These are phyloP conservation scores for Neckera pumila DNA, from an alignment of 225 moss, liverwort and hornwort genomes.

Conservation along the genomic window DNA sequence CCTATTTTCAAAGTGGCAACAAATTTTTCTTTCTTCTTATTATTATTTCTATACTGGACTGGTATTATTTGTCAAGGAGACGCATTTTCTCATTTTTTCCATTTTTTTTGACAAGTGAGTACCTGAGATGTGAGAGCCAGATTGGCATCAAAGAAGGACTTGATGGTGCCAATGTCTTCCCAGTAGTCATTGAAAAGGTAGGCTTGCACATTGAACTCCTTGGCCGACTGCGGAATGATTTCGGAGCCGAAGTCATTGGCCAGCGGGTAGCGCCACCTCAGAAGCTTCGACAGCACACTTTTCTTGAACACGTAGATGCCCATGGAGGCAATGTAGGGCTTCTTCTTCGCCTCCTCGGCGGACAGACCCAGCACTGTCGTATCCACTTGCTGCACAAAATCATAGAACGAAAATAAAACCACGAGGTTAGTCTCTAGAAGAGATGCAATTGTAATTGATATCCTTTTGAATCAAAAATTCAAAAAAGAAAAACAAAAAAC, in stretches of 20 bases:
- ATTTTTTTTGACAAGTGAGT: background rate
- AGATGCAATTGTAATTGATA: background rate
- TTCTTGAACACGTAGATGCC: constrained; percentile 74
- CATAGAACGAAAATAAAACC: background rate
- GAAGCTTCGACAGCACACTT: constrained; percentile 16
- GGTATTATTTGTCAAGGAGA: background rate
- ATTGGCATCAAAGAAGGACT: constrained; percentile 62
- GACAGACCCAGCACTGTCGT: constrained; percentile 57
- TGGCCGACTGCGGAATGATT: constrained; percentile 49
- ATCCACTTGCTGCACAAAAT: constrained; percentile 42
- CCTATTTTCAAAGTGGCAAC: background rate
- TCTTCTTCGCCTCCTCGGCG: constrained; percentile 44
- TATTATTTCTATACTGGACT: background rate
- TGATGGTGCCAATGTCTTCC: constrained; percentile 76
- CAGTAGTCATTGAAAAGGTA: constrained; percentile 55
- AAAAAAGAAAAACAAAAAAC: too few species aligned
- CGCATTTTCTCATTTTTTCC: background rate
- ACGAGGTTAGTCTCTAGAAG: background rate
- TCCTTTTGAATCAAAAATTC: background rate
- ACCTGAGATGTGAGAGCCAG: constrained; percentile 60
- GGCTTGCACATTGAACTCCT: constrained; percentile 46
- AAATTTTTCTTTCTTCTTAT: background rate
- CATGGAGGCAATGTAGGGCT: constrained; percentile 72
- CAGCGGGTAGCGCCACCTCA: constrained; percentile 42
- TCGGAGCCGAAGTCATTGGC: constrained; percentile 68